Evolutionary conservation across 108 stramenopile species (phyloP).

Genomic region (Craspedostauros australis): DNA sequence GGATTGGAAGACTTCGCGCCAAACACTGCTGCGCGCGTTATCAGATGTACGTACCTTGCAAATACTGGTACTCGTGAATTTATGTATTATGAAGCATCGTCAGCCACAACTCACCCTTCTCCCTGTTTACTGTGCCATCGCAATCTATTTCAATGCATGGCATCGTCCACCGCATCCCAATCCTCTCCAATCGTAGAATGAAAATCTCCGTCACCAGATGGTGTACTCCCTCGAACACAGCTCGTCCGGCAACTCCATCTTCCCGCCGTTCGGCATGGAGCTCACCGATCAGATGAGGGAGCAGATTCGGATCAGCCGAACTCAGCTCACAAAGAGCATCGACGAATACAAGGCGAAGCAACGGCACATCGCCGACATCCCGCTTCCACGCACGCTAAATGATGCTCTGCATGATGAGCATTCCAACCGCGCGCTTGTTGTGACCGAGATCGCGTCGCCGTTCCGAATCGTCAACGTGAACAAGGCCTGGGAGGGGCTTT

Average conservation of each 20-base stretch:
- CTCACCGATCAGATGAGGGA: constrained; percentile 5
- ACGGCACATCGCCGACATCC: background rate
- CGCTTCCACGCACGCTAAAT: constrained; percentile 30
- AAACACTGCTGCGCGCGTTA: no score
- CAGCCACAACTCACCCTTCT: background rate
- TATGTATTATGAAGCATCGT: background rate
- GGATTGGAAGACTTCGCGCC: no score
- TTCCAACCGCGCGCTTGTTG: constrained; percentile 51
- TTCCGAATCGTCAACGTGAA: constrained; percentile 70
- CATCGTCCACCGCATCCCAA: background rate
- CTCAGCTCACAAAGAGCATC: no score
- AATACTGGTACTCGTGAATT: no score
- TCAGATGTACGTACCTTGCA: no score
- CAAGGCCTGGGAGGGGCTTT: constrained; percentile 61
- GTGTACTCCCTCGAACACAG: constrained; percentile 14
- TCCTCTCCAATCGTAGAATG: constrained; percentile 5
- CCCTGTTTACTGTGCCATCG: background rate
- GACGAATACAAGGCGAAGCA: background rate
- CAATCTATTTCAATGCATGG: no score
- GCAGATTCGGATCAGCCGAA: constrained; percentile 9
- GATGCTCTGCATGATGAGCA: constrained; percentile 22
- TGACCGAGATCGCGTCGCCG: constrained; percentile 54
- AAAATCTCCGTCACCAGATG: constrained; percentile 11
- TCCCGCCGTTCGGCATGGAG: background rate
- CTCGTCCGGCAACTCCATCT: background rate